Conservation (phyloP, 2,329 filamentous ascomycete species). For the Colletotrichum spaethianum region DNA sequence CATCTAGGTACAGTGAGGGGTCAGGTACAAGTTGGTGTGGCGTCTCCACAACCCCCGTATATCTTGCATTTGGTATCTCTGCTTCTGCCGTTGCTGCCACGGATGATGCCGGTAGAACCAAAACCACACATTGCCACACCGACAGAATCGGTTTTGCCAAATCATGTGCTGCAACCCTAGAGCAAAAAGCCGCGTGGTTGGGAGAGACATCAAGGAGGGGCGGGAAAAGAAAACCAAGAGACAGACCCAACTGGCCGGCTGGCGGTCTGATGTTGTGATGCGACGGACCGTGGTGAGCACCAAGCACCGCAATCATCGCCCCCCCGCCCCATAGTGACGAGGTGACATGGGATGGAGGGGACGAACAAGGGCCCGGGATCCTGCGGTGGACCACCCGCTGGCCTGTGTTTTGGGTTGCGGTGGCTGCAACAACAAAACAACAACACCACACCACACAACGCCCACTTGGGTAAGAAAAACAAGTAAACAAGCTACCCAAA, state of each 20-base stretch:
- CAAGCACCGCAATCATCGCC: no score
- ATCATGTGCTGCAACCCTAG: not conserved
- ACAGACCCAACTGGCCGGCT: slow-evolving; percentile 5
- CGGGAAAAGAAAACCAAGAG: not conserved
- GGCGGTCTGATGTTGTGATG: slow-evolving; percentile 20
- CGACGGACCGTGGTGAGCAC: slow-evolving; percentile 8
- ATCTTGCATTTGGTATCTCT: slow-evolving; percentile 8
- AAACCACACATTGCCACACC: not conserved
- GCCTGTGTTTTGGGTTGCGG: slow-evolving; percentile 28
- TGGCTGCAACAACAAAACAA: slow-evolving; percentile 28
- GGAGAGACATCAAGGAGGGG: not conserved
- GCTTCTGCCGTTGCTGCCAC: slow-evolving; percentile 1
- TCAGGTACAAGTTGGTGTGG: not conserved
- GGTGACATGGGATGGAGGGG: slow-evolving; percentile 15
- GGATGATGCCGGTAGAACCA: slow-evolving; percentile 19
- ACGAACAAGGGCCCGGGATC: slow-evolving; percentile 4
- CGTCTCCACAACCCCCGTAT: not conserved
- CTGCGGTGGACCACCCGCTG: slow-evolving; percentile 8
- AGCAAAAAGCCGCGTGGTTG: slow-evolving; percentile 20
- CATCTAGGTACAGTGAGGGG: not conserved
- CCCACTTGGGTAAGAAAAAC: slow-evolving; percentile 8
- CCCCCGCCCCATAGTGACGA: slow-evolving; percentile 23
- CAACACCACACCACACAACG: slow-evolving; percentile 8
- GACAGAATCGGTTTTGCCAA: not conserved
- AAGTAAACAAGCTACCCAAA: slow-evolving; percentile 36